Evolutionary conservation across 164 flowering plant genomes (phyloP), one percentile per base, ranked within the genome.

Genomic region (Nymphaea colorata): DNA sequence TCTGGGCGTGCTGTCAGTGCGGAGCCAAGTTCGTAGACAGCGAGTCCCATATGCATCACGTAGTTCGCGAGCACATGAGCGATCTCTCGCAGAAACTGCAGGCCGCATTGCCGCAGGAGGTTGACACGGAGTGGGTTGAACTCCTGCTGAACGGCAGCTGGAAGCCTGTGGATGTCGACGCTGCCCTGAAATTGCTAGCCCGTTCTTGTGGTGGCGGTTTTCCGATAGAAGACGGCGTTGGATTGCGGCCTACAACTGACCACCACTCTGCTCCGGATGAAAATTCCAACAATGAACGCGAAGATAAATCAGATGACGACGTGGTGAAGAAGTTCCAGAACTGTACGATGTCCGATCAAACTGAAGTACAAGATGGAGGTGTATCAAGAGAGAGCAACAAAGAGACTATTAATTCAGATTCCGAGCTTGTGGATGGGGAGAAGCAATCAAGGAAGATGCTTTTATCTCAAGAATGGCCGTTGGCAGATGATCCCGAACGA

Each of bases 1-100:
- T 85, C 69, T 90, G 97, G 96, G 66, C 70, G 43, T 95, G 99
- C 80, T 89, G 93, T 70, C 79, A 82, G 8, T 95, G 99, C 72
- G 71, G 65, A 64, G 89, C 81, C 76, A 89, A 83, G 64, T 92
- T 90, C 80, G 47, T 71, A 2, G 90, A 90, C 70, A 43, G 79
- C 6, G 87, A 88, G 47, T 66, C 80, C 15, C 87, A 84, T 62
- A 78, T 83, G 80, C 88, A 87, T 51, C 99, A 95, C 80, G 84
- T 87, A 53, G 79, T 85, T 70, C 85, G 83, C 66, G 94, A 89
- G 74, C 99, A 95, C 67, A 82, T 89, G 86, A 86, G 88, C 17
- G 83, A 73, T 69, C 82, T 86, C 59, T 65, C 83, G 62, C 87
- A 89, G 3, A 86, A 89, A 65, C 68, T 89, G 81, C 90, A 87